These are phyloP conservation scores for Raphanus raphanistrum DNA, from an alignment of 345 rosid species.

Conservation along the genomic window DNA sequence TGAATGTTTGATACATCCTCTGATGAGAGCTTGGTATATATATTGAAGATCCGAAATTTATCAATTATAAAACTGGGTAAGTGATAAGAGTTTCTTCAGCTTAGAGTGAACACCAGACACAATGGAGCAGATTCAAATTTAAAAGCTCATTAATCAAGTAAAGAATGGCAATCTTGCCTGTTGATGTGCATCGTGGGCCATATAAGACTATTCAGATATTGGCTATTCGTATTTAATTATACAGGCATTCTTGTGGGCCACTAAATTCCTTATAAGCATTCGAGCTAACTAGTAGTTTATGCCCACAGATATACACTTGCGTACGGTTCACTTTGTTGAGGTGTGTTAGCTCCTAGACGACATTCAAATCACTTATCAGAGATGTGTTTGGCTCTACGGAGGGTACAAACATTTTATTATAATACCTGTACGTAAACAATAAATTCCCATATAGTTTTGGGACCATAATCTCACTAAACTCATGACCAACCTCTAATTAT, in stretches of 20 bases:
- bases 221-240: conserved; percentile 23
- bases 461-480: neutral
- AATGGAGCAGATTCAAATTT: neutral
- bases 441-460: neutral
- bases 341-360: conserved; percentile 5
- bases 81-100: conserved; percentile 6
- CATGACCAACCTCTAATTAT: neutral
- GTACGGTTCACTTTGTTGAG: conserved; percentile 29
- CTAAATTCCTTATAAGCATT: conserved; percentile 23
- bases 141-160: conserved; percentile 25
- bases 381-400: conserved; percentile 7
- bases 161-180: conserved; percentile 18
- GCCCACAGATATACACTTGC: conserved; percentile 6
- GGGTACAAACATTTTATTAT: neutral
- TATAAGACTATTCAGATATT: conserved; percentile 27
- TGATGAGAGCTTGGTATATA: neutral
- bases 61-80: neutral
- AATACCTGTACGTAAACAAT: neutral
- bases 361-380: conserved; percentile 20
- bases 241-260: conserved; percentile 38
- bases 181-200: conserved; percentile 36
- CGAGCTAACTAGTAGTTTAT: conserved; percentile 4
- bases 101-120: conserved; percentile 13
- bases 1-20: neutral
- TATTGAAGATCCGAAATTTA: neutral